Evolutionary conservation across 2,329 filamentous ascomycete genomes (phyloP).

Genomic region (Colletotrichum sojae): DNA sequence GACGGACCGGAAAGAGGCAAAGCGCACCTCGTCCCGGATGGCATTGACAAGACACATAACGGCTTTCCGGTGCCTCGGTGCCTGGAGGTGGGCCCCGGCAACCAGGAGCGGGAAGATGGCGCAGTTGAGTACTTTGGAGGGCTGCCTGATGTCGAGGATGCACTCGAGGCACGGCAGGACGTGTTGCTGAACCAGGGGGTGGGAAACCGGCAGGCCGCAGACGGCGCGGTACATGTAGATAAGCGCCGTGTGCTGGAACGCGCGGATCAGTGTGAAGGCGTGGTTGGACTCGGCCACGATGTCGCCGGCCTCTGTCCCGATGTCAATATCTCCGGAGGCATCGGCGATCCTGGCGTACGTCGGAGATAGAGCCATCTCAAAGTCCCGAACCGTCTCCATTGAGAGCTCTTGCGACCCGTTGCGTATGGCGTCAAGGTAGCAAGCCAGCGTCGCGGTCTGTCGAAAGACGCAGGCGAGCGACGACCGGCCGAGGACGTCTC

Average conservation of each 20-base stretch:
- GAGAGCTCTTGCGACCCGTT: slow-evolving; percentile 44
- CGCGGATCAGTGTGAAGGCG: slow-evolving; percentile 53
- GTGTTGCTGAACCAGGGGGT: slow-evolving; percentile 57
- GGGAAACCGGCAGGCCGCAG: slow-evolving; percentile 54
- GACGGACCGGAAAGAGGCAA: slow-evolving; percentile 53
- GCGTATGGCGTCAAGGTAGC: slow-evolving; percentile 45
- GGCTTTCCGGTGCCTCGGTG: slow-evolving; percentile 45
- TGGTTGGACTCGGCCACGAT: slow-evolving; percentile 48
- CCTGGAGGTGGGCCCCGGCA: slow-evolving; percentile 53
- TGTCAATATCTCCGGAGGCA: slow-evolving; percentile 24
- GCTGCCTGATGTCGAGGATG: slow-evolving; percentile 52
- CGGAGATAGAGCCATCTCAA: slow-evolving; percentile 47
- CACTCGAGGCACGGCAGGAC: slow-evolving; percentile 53
- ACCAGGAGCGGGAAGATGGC: slow-evolving; percentile 55
- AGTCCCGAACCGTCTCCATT: slow-evolving; percentile 47
- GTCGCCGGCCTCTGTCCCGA: background rate
- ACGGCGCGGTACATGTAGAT: slow-evolving; percentile 60
- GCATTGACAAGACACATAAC: slow-evolving; percentile 42
- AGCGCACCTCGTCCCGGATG: slow-evolving; percentile 50
- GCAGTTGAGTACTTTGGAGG: slow-evolving; percentile 57
- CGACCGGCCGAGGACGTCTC: slow-evolving; percentile 51
- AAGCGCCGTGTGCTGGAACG: slow-evolving; percentile 58
- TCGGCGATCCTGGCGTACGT: slow-evolving; percentile 46
- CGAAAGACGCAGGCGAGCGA: slow-evolving; percentile 53
- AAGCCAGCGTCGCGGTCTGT: slow-evolving; percentile 48